Evolutionary conservation across 148 eudicot genomes (phyloP).

Genomic region (Heliosperma pusillum): DNA sequence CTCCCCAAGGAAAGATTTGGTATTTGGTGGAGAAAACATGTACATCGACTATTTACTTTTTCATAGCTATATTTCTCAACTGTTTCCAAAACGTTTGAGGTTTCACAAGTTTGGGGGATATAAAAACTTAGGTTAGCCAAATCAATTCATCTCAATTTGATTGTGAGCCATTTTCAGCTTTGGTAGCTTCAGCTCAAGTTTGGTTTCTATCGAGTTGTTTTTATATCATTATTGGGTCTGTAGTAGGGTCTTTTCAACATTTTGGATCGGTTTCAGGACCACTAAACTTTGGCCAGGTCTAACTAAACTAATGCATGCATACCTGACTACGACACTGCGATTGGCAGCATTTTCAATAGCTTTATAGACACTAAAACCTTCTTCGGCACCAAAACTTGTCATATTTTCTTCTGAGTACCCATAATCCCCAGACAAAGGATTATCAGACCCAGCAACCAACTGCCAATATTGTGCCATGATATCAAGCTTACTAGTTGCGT

Average conservation of each 20-base stretch:
- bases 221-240: neutral
- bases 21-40: neutral
- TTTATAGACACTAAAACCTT: constrained; percentile 60
- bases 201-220: neutral
- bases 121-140: neutral
- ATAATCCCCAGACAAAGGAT: constrained; percentile 85
- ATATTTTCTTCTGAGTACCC: constrained; percentile 74
- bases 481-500: constrained; percentile 63
- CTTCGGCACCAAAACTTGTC: constrained; percentile 65
- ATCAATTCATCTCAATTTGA: neutral
- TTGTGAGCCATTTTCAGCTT: neutral
- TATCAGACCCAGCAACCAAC: constrained; percentile 53
- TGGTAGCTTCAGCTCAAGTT: neutral
- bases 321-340: constrained; percentile 67
- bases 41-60: neutral
- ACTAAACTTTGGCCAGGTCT: neutral
- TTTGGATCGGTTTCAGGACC: neutral
- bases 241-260: neutral
- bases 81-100: neutral
- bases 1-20: neutral
- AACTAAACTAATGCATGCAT: constrained; percentile 6
- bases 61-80: neutral
- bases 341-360: constrained; percentile 77
- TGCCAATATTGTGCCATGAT: constrained; percentile 93
- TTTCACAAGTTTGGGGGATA: too few relatives aligned